phyloP scores from a whole-genome alignment of 495 filamentous ascomycete species.

The Pseudomonodictys pantanalensis region DNA sequence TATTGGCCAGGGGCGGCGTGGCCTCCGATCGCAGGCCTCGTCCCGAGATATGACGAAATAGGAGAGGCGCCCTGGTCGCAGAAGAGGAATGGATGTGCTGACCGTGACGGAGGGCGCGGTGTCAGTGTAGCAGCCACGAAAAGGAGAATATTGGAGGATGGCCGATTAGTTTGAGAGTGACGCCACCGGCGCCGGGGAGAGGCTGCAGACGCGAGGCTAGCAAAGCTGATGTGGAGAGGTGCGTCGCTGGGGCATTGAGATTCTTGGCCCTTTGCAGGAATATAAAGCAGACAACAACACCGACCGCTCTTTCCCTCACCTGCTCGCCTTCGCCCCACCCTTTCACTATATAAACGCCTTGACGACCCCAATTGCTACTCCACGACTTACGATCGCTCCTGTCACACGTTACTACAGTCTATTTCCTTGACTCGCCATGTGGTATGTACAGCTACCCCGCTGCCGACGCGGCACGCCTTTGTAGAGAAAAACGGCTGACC shows the following conservation, averaged over 20 bases:
- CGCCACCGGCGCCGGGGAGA: conserved; percentile 18
- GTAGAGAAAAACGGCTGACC: conserved; percentile 12
- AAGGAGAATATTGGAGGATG: conserved; percentile 25
- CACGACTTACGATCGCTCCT: conserved; percentile 18
- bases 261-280: conserved; percentile 25
- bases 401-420: conserved; percentile 9
- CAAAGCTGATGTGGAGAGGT: conserved; percentile 14
- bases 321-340: not conserved
- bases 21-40: not conserved
- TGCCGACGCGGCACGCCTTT: not conserved
- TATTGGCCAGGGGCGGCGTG: not conserved
- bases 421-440: conserved; percentile 29
- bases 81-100: conserved; percentile 9
- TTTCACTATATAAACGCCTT: not conserved
- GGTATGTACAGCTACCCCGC: conserved; percentile 28
- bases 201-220: conserved; percentile 4
- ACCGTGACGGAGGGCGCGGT: not conserved
- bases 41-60: conserved; percentile 28
- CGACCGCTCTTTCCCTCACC: conserved; percentile 10
- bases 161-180: conserved; percentile 6
- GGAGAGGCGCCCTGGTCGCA: conserved; percentile 7
- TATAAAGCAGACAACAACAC: conserved; percentile 33
- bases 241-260: conserved; percentile 18
- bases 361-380: not conserved
- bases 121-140: conserved; percentile 5